phyloP scores from a whole-genome alignment of 1,139 yeast genomes.

The Suhomyces bokatorum region DNA sequence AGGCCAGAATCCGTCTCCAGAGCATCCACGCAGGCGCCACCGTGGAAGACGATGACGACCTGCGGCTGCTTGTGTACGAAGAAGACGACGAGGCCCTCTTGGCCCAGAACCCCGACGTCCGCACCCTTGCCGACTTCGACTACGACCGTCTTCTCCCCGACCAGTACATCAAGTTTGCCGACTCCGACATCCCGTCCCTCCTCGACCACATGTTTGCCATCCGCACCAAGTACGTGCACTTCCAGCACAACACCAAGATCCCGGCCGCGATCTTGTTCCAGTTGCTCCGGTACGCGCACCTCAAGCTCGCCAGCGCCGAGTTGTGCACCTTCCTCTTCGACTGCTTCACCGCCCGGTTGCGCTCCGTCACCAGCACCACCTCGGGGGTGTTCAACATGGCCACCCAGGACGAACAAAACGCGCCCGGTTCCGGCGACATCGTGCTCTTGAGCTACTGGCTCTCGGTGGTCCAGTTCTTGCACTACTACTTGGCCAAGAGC shows the following conservation, averaged over 20 bases:
- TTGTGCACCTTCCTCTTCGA: constrained; percentile 60
- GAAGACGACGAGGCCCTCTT: constrained; percentile 40
- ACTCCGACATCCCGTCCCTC: constrained; percentile 62
- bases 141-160: constrained; percentile 48
- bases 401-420: constrained; percentile 22
- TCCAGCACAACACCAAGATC: constrained; percentile 55
- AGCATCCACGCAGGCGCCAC: constrained; percentile 35
- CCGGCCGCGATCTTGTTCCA: constrained; percentile 74
- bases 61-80: constrained; percentile 25
- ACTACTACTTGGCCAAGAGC: constrained; percentile 61
- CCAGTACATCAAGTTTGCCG: constrained; percentile 59
- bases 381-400: constrained; percentile 59
- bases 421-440: constrained; percentile 57
- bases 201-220: constrained; percentile 56
- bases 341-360: constrained; percentile 59
- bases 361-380: constrained; percentile 59
- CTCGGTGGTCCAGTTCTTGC: constrained; percentile 63
- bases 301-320: constrained; percentile 51
- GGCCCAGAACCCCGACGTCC: constrained; percentile 31
- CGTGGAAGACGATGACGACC: constrained; percentile 24
- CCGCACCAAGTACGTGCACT: constrained; percentile 27
- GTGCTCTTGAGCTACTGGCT: constrained; percentile 74
- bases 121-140: constrained; percentile 42
- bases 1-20: constrained; percentile 50
- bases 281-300: constrained; percentile 62